Percentiles rank a stretch among this genome's conserved stretches.
phyloP scores from a whole-genome alignment of 208 protist species.

The Trypanosoma congolense region DNA sequence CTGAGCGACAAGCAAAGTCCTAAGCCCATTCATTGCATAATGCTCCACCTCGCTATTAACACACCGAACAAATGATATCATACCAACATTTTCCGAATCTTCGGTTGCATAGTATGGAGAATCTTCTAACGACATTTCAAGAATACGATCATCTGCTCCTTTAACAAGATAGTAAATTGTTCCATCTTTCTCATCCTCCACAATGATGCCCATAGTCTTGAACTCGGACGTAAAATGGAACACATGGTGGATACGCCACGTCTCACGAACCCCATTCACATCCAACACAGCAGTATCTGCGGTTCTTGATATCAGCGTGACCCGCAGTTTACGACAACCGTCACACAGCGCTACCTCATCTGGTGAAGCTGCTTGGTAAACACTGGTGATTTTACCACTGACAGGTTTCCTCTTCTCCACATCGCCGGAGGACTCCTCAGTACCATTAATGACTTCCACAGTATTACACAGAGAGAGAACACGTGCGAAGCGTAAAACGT shows the following conservation, averaged over 20 bases:
- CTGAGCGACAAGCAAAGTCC: constrained; percentile 72
- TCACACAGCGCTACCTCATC: constrained; percentile 92
- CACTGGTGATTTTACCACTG: constrained; percentile 2
- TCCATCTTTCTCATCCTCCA: constrained; percentile 35
- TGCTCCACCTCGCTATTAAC: constrained; percentile 28
- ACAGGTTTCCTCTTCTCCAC: background rate
- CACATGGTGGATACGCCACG: constrained; percentile 69
- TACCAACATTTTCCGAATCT: background rate
- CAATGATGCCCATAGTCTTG: constrained; percentile 85
- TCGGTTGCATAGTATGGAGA: background rate
- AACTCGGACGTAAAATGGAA: constrained; percentile 86
- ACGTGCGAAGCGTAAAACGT: constrained; percentile 49
- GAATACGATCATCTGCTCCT: constrained; percentile 85
- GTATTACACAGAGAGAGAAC: constrained; percentile 87
- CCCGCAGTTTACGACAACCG: constrained; percentile 54
- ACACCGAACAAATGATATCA: background rate
- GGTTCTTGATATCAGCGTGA: constrained; percentile 39
- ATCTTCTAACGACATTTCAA: constrained; percentile 25
- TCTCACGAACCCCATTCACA: constrained; percentile 25
- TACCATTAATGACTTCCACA: constrained; percentile 47
- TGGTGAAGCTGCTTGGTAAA: constrained; percentile 88
- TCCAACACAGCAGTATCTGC: constrained; percentile 23
- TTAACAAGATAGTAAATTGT: constrained; percentile 69
- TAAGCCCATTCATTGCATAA: constrained; percentile 64
- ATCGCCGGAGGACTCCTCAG: background rate